Evolutionary conservation across 1,284 basidiomycete genomes (phyloP), one percentile per base, ranked within the genome.

Genomic region (Afroboletus lepidellus): DNA sequence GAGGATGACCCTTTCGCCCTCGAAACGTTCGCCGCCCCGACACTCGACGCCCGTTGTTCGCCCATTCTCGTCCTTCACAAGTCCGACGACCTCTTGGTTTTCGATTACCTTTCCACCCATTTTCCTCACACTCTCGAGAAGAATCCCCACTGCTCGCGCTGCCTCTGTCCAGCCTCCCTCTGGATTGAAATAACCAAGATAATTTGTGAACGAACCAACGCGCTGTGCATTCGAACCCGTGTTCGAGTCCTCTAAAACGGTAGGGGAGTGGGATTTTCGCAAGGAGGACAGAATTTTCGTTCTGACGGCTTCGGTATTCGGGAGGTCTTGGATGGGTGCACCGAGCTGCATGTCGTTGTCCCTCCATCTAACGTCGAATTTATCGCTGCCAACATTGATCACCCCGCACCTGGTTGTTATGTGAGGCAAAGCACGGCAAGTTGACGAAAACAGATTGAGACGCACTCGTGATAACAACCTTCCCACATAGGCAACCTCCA

Each of bases 101-200:
- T 77, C 61, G 4, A 85, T 44, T 21, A 95, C 72, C 21, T 71
- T 76, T 0, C 84, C 90, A 0, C 85, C 86, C n/a, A 85, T 73
- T 6, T 72, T 61, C 8, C 62, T 62, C 4, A 94, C 84, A 50
- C 77, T 79, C 33, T 72, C 66, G 48, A 88, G 79, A 53, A 91
- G 71, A 12, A 80, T 70, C 7, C 72, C 63, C 8, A 92, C 68
- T 2, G 87, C 91, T 59, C 85, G 80, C 2, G 80, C 77, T 2
- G 94, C 90, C 64, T 88, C 79, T 2, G 83, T 91, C 94, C 94
- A 98, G 3, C 94, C 94, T 1, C 88, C 84, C 34, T 90, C 83
- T 2, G 72, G 74, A 65, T 94, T 96, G 44, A 87, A 62, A 65
- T 91, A 95, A 0, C 83, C 83, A 7, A 63, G 58, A 30, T 62